A percentile compares a stretch with the other conserved stretches of the same genome.
phyloP scores from a whole-genome alignment of 495 filamentous ascomycete species.

The Apiosordaria backusii region DNA sequence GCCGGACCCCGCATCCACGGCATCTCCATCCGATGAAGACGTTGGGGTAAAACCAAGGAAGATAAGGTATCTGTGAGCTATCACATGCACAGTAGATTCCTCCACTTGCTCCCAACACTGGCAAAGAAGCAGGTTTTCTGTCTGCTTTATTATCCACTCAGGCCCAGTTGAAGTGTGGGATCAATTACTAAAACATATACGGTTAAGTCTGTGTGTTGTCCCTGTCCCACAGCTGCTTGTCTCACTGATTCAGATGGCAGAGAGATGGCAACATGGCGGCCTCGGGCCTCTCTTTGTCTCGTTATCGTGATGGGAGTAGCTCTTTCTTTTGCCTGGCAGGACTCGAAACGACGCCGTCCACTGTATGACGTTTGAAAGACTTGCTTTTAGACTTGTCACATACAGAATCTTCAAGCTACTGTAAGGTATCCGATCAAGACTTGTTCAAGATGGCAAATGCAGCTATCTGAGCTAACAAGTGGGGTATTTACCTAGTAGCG shows the following conservation, averaged over 20 bases:
- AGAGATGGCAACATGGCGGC: not conserved
- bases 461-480: not conserved
- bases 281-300: not conserved
- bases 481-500: not conserved
- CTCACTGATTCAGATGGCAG: not conserved
- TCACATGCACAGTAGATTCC: not conserved
- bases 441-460: not conserved
- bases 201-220: too few relatives aligned
- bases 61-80: not conserved
- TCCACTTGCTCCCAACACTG: not conserved
- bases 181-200: too few relatives aligned
- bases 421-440: not conserved
- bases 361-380: not conserved
- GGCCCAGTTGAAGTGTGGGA: not conserved
- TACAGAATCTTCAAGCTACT: not conserved
- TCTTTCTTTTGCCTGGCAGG: not conserved
- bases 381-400: not conserved
- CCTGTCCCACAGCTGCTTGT: not conserved
- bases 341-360: not conserved
- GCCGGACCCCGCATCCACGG: not conserved
- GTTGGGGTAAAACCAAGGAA: not conserved
- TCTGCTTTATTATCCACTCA: not conserved
- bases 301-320: not conserved
- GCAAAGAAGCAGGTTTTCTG: not conserved
- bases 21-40: not conserved